A percentile compares a stretch with the other conserved stretches of the same genome.
phyloP scores from a whole-genome alignment of 2,329 filamentous ascomycete species.

The Ophiocordyceps camponoti-floridani region DNA sequence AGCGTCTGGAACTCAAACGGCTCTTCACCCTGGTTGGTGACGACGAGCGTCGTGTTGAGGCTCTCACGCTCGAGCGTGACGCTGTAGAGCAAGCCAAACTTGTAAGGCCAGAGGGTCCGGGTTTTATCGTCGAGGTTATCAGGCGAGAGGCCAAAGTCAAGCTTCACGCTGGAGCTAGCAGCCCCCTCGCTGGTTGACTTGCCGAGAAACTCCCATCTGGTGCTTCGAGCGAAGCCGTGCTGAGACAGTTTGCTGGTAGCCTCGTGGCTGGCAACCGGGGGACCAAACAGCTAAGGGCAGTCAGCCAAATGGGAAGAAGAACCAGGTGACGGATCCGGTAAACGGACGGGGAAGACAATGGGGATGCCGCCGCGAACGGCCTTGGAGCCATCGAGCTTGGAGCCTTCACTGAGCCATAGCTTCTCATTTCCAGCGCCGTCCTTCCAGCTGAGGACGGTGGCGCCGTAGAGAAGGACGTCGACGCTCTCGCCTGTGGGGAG shows the following conservation, averaged over 20 bases:
- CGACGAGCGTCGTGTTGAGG: slow-evolving; percentile 65
- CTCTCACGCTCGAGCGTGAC: slow-evolving; percentile 64
- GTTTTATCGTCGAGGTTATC: slow-evolving; percentile 50
- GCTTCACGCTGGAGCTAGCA: slow-evolving; percentile 57
- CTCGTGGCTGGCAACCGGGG: slow-evolving; percentile 55
- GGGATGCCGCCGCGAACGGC: slow-evolving; percentile 84
- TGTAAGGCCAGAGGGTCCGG: slow-evolving; percentile 62
- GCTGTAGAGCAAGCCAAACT: slow-evolving; percentile 84
- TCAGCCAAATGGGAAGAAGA: background rate
- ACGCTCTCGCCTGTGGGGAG: slow-evolving; percentile 78
- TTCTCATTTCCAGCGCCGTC: slow-evolving; percentile 61
- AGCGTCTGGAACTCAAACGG: slow-evolving; percentile 84
- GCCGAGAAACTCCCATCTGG: slow-evolving; percentile 84
- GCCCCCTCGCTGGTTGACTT: slow-evolving; percentile 43
- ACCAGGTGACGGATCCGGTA: too few species aligned
- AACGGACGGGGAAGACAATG: slow-evolving; percentile 72
- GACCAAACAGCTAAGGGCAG: slow-evolving; percentile 58
- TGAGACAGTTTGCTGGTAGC: slow-evolving; percentile 69
- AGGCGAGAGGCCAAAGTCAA: slow-evolving; percentile 82
- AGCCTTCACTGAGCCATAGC: slow-evolving; percentile 67
- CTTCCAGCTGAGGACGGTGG: slow-evolving; percentile 90
- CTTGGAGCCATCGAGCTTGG: slow-evolving; percentile 72
- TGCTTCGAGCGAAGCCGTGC: slow-evolving; percentile 86
- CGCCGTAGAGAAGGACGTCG: slow-evolving; percentile 74
- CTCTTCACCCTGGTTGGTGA: slow-evolving; percentile 70